Percentiles rank a stretch among this genome's conserved stretches.
phyloP scores from a whole-genome alignment of 129 eudicot species.

The Heracleum sosnowskyi region DNA sequence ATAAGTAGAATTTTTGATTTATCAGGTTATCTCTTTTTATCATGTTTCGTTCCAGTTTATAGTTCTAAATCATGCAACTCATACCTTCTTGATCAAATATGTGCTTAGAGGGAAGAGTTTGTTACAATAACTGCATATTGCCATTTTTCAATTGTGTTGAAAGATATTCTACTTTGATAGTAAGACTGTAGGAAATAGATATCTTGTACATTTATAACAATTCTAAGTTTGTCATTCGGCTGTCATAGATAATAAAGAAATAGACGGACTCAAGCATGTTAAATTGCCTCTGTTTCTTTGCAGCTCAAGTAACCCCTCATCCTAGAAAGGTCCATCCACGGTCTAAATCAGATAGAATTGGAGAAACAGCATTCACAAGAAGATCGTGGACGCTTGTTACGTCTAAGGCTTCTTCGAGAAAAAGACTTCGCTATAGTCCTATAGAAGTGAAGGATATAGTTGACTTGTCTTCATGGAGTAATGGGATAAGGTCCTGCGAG shows the following conservation, averaged over 20 bases:
- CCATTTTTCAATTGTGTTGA: not conserved
- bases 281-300: not conserved
- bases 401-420: not conserved
- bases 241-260: not conserved
- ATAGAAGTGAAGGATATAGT: not conserved
- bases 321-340: not conserved
- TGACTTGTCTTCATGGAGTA: not conserved
- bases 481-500: not conserved
- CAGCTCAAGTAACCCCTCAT: not conserved
- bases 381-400: not conserved
- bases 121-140: not conserved
- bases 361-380: not conserved
- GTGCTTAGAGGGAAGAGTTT: not conserved
- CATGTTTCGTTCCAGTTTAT: not conserved
- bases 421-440: not conserved
- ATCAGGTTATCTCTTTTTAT: not conserved
- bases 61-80: not conserved
- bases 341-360: not conserved
- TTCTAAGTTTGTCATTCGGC: not conserved
- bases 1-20: not conserved
- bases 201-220: not conserved
- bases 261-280: not conserved
- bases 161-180: not conserved
- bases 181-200: not conserved
- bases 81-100: not conserved